These are phyloP conservation scores for Phytophthora sojae DNA, from an alignment of 352 stramenopile species.

Conservation along the genomic window DNA sequence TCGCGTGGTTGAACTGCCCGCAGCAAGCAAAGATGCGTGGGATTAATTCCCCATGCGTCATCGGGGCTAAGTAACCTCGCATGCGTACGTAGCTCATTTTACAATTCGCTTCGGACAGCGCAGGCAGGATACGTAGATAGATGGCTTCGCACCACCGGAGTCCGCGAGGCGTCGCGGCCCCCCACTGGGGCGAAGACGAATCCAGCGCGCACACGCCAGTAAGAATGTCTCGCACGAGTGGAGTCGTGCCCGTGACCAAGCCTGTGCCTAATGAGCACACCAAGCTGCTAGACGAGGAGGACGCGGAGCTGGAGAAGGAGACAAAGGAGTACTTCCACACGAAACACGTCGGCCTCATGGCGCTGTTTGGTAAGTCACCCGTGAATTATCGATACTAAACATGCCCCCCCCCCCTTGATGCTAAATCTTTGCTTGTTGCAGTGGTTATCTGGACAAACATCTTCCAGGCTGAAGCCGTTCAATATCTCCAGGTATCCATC, in stretches of 20 bases:
- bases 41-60: conserved; percentile 1
- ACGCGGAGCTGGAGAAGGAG: conserved; percentile 22
- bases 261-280: conserved; percentile 25
- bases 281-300: conserved; percentile 28
- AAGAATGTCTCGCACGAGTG: conserved; percentile 22
- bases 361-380: conserved; percentile 19
- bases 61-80: neutral
- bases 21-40: conserved; percentile 18
- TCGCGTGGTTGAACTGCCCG: conserved; percentile 26
- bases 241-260: conserved; percentile 30
- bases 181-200: conserved; percentile 22
- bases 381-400: too few species aligned
- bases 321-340: conserved; percentile 24
- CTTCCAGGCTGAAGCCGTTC: conserved; percentile 33
- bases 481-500: conserved; percentile 31
- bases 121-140: neutral
- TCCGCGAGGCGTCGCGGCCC: neutral
- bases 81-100: conserved; percentile 6
- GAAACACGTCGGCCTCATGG: conserved; percentile 30
- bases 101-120: conserved; percentile 9
- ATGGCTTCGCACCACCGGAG: neutral
- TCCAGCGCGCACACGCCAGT: conserved; percentile 16
- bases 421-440: neutral
- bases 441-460: conserved; percentile 36
- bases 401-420: too few species aligned